phyloP scores from a whole-genome alignment of 176 grass and related monocot species.

The Bromus sterilis region DNA sequence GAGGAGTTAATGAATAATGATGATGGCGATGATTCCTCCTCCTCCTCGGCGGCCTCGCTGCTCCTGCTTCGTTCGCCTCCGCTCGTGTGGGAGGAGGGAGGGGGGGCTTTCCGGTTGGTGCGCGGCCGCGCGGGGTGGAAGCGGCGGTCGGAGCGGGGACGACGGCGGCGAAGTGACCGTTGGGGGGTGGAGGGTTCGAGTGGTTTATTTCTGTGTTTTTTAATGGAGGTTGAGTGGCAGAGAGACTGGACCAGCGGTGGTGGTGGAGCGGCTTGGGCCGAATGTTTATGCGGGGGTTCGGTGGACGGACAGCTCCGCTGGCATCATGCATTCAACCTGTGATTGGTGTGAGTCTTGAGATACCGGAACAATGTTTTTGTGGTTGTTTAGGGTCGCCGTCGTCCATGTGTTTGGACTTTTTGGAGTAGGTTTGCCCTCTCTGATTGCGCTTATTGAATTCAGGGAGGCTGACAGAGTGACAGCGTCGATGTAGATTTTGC shows the following conservation, averaged over 20 bases:
- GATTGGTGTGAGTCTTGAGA: too few species aligned
- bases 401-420: background rate
- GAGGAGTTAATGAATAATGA: conserved; percentile 38
- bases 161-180: background rate
- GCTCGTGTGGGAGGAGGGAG: background rate
- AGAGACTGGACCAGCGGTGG: background rate
- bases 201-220: background rate
- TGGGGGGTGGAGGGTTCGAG: background rate
- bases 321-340: background rate
- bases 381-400: background rate
- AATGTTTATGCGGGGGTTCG: background rate
- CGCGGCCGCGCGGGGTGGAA: background rate
- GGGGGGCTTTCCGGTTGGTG: background rate
- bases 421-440: too few species aligned
- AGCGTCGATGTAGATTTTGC: too few species aligned
- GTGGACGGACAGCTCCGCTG: background rate
- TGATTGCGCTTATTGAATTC: too few species aligned
- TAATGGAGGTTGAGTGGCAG: background rate
- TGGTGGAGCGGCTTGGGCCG: background rate
- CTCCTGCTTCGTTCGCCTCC: background rate
- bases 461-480: too few species aligned
- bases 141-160: background rate
- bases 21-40: conserved; percentile 15
- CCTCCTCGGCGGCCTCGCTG: background rate
- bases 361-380: background rate